These are phyloP conservation scores for Scenedesmus sp. DNA, from an alignment of 163 green algal genomes.

Conservation along the genomic window DNA sequence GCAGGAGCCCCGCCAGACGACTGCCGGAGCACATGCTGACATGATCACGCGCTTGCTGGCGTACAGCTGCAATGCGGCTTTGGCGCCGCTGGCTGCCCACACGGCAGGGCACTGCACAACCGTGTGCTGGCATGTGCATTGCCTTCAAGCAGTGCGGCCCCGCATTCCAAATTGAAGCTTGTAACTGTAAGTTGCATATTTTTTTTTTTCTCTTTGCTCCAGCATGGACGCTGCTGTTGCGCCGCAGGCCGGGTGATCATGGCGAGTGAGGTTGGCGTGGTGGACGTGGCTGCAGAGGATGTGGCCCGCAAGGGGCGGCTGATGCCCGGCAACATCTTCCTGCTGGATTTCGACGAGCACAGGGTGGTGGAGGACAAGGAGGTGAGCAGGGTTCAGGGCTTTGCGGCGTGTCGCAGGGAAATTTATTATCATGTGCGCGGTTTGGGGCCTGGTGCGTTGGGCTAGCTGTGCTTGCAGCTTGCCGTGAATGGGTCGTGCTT, in stretches of 20 bases:
- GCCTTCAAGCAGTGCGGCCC: no score
- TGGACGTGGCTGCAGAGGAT: constrained; percentile 91
- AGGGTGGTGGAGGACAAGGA: constrained; percentile 92
- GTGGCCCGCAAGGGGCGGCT: constrained; percentile 94
- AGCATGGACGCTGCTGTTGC: background rate
- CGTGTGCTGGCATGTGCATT: no score
- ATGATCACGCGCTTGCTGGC: no score
- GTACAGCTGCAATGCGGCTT: no score
- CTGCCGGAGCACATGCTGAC: no score
- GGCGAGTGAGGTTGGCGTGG: constrained; percentile 95
- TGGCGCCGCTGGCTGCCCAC: no score
- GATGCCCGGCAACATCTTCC: constrained; percentile 97
- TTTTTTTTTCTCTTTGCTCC: background rate
- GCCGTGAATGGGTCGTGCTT: no score
- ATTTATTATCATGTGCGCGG: background rate
- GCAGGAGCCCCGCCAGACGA: no score
- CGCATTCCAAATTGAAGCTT: no score
- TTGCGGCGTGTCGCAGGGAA: no score
- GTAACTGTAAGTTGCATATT: no score
- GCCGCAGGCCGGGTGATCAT: constrained; percentile 80
- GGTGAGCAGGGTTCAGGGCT: constrained; percentile 63
- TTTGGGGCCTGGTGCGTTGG: background rate
- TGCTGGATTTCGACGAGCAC: constrained; percentile 96
- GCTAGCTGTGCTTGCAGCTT: background rate
- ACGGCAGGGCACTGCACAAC: no score